Base-by-base conservation (phyloP, 805 yeast genomes). In the Schizosaccharomyces osmophilus region DNA sequence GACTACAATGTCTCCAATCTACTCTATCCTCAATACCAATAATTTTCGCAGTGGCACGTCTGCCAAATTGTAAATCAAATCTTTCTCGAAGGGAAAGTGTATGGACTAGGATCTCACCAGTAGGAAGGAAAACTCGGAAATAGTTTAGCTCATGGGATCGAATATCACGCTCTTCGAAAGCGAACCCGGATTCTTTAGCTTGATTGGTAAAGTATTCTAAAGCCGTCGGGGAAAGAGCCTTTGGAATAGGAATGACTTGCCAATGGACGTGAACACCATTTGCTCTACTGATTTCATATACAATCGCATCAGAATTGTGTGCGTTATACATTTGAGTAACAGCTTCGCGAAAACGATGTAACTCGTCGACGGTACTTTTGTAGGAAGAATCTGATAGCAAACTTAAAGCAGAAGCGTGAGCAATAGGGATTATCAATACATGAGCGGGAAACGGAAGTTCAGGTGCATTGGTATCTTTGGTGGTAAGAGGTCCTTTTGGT, bases 401-500 rank as follows among this genome's bases (percentile, higher is more conserved):
- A 66, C 58, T 58, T 4, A 68, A 70, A 61, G 74, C 77, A 0
- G 95, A 78, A 8, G 75, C 73, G 69, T 88, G 97, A 24, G 82
- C 81, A 22, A 89, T 78, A 0, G 96, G 94, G 13, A 87, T 80
- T 8, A 89, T 76, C 55, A 88, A 73, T 26, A 86, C 85, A 73
- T 88, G 96, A 0, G 94, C 95, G 0, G 94, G 79, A 67, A 85
- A 82, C 8, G 74, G 72, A 67, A 77, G 72, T 68, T 78, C 73
- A 59, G 41, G 24, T 5, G 72, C 71, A 11, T 69, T 71, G 0
- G 83, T 79, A 41, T 60, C 61, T 19, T 65, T 60, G 32, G 76
- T 71, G 1, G 85, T 79, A 22, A 88, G 71, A 0, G 97, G 96
- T 0, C 97, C 97, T 68, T 85, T 87, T 0, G 95, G 94, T 17